Evolutionary conservation across 345 rosid species (phyloP).

Genomic region (Arabis alpina): DNA sequence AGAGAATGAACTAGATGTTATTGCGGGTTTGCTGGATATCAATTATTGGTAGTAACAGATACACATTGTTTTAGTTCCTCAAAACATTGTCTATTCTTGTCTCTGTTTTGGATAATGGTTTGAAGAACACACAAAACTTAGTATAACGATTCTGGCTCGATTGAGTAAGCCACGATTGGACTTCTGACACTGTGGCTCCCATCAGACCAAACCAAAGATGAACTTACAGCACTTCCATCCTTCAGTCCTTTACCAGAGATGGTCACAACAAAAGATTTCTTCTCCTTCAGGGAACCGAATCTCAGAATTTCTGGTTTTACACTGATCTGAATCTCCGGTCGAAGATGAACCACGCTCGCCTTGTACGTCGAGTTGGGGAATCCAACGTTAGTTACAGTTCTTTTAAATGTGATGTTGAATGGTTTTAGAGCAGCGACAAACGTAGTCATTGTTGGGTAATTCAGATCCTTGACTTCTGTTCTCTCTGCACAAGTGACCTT

Average conservation of each 20-base stretch:
- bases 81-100: conserved; percentile 4
- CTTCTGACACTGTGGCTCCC: conserved; percentile 46
- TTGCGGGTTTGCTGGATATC: conserved; percentile 47
- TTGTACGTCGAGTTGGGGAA: conserved; percentile 43
- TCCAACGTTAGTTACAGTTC: conserved; percentile 53
- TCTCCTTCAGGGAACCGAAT: conserved; percentile 38
- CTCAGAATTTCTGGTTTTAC: conserved; percentile 42
- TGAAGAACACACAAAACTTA: neutral
- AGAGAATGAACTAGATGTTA: conserved; percentile 48
- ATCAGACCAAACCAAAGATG: conserved; percentile 50
- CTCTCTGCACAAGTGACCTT: conserved; percentile 31
- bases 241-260: conserved; percentile 37
- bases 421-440: neutral
- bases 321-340: conserved; percentile 29
- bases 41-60: conserved; percentile 47
- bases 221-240: conserved; percentile 23
- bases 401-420: conserved; percentile 33
- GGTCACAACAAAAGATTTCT: conserved; percentile 38
- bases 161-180: conserved; percentile 46
- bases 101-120: conserved; percentile 22
- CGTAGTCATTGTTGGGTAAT: conserved; percentile 48
- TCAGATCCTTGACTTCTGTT: conserved; percentile 38
- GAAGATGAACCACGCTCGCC: conserved; percentile 30
- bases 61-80: conserved; percentile 3
- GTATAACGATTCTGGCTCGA: neutral